Evolutionary conservation across 495 filamentous ascomycete species (phyloP), one percentile per base, ranked within the genome.

Genomic region (Parathielavia appendiculata): DNA sequence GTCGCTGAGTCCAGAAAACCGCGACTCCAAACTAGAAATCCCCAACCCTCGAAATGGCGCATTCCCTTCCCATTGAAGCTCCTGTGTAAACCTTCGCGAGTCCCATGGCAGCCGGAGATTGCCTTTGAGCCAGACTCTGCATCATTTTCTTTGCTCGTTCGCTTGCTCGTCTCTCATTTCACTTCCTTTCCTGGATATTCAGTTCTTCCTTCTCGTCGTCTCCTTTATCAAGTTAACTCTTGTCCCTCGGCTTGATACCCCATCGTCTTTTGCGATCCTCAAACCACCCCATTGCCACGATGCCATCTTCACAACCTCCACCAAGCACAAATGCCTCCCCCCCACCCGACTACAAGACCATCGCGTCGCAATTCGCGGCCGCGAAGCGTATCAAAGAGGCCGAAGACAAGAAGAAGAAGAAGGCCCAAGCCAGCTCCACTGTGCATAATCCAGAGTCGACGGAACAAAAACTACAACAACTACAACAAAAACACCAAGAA

Each of bases 301-400:
- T 68, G 67, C 65, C 67, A 32, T 56, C 65, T 20, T 45, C 62
- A 4, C 58, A 66, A 52, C 55, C 30, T 17, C 46, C 66, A 9
- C 50, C 58, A 44, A 41, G 67, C 14, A 73, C 69, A 51, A 66
- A 62, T 43, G 38, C 54, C 41, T 12, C 54, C 13, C 32, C 70
- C 43, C 17, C 61, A 10, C 55, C 66, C 61, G 74, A 77, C 10
- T 76, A 74, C 63, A 66, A 75, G 58, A 62, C 69, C 43, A 75
- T 78, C 34, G 69, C 72, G n/a, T 67, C 68, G 11, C 66, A 79
- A 62, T 77, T 67, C 63, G 76, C 71, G 56, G 75, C 74, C n/a
- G 71, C 75, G 26, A 78, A 80, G 63, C 73, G 71, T 47, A 65
- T 67, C 51, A 76, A 78, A 59, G 75, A 73, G 40, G 71, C 71